Evolutionary conservation across 2,329 filamentous ascomycete species (phyloP).

Genomic region (Nannizzia gypsea): DNA sequence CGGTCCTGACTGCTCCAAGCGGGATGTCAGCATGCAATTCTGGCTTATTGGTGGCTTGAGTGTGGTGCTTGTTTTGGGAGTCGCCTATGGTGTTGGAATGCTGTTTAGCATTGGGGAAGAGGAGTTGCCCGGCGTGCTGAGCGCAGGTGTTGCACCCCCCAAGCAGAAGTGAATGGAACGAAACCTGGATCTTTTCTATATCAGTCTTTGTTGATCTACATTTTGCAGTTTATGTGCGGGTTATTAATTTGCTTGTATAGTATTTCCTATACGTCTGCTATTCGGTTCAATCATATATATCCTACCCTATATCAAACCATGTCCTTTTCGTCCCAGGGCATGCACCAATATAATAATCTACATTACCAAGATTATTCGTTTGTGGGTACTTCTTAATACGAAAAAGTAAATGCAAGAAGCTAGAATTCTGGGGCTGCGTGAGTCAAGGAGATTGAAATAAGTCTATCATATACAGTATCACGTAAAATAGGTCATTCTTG

Average conservation of each 20-base stretch:
- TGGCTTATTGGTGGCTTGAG: slow-evolving; percentile 72
- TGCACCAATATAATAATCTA: not conserved
- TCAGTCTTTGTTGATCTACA: not conserved
- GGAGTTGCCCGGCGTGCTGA: slow-evolving; percentile 84
- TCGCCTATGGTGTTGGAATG: slow-evolving; percentile 62
- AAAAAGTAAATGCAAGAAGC: not conserved
- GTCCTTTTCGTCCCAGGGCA: not conserved
- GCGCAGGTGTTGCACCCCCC: slow-evolving; percentile 74
- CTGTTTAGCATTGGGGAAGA: slow-evolving; percentile 75
- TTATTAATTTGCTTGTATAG: not conserved
- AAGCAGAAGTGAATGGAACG: slow-evolving; percentile 36
- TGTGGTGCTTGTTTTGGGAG: slow-evolving; percentile 54
- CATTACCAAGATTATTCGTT: not conserved
- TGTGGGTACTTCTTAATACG: no score
- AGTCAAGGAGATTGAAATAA: not conserved
- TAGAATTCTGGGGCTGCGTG: not conserved
- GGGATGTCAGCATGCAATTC: slow-evolving; percentile 78
- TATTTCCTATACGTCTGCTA: not conserved
- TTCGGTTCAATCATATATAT: slow-evolving; percentile 1
- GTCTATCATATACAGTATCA: not conserved
- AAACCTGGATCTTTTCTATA: not conserved
- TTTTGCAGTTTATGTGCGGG: not conserved
- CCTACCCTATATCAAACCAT: not conserved
- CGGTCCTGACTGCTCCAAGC: slow-evolving; percentile 78
- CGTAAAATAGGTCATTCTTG: not conserved